phyloP scores from a whole-genome alignment of 1,284 basidiomycete genomes.

The Leccinum ponderosum region DNA sequence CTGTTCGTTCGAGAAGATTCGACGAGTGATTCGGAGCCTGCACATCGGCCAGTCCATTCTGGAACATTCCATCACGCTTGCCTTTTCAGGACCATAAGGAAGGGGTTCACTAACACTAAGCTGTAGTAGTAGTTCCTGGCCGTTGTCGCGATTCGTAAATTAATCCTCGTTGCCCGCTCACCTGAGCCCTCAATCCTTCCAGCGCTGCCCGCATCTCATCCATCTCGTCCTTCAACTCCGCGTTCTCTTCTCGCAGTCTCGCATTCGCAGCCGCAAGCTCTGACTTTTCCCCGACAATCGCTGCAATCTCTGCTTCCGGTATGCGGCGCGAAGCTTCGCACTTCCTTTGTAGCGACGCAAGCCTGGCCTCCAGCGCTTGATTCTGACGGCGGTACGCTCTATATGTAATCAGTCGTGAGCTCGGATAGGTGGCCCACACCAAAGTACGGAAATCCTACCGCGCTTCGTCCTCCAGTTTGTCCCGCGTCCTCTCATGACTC shows the following conservation, averaged over 20 bases:
- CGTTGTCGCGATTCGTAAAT: slow-evolving; percentile 34
- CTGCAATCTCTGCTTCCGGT: slow-evolving; percentile 41
- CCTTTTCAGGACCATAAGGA: slow-evolving; percentile 29
- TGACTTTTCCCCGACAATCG: slow-evolving; percentile 46
- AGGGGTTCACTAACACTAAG: neutral
- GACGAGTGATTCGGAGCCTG: slow-evolving; percentile 35
- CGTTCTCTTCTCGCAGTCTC: slow-evolving; percentile 57
- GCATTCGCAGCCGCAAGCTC: slow-evolving; percentile 48
- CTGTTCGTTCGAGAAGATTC: slow-evolving; percentile 57
- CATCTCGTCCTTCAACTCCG: slow-evolving; percentile 58
- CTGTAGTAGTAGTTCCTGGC: slow-evolving; percentile 13
- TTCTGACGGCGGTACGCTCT: slow-evolving; percentile 59
- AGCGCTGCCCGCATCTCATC: slow-evolving; percentile 73
- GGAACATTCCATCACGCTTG: slow-evolving; percentile 33
- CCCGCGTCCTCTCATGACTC: slow-evolving; percentile 51
- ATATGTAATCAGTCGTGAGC: slow-evolving; percentile 12
- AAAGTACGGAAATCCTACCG: slow-evolving; percentile 43
- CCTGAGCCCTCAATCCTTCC: slow-evolving; percentile 60
- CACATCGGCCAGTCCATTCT: slow-evolving; percentile 21
- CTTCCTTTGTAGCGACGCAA: slow-evolving; percentile 40
- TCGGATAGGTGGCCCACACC: neutral
- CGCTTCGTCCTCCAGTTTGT: slow-evolving; percentile 51
- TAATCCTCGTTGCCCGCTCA: slow-evolving; percentile 48
- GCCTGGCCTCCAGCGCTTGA: slow-evolving; percentile 55
- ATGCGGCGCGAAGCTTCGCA: slow-evolving; percentile 37